Base-by-base conservation (phyloP, 805 yeast genomes). In the Citeromyces matritensis region DNA sequence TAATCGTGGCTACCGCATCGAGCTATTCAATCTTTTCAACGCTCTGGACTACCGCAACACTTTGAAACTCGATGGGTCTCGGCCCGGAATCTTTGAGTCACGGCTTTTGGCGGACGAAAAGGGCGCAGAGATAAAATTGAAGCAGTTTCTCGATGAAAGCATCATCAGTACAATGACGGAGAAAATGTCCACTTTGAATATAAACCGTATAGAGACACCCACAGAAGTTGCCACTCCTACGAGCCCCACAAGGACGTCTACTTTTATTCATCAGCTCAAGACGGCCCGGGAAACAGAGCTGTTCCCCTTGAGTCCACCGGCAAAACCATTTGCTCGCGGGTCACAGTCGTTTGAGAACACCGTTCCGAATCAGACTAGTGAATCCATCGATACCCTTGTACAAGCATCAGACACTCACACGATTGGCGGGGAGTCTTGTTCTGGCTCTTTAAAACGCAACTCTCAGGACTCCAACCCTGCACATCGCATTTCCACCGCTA, bases 1-100 rank as follows among this genome's bases (percentile, higher is more conserved):
- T 13, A 45, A 42, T 30, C 31, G 70, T 51, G 55, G 63, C 40
- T 69, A 65, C 39, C 45, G 79, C 36, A 58, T 61, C 11, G 76
- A 72, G 29, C 43, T 71, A 9, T 71, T 71, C 49, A 70, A 72
- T 45, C 46, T 71, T 31, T 55, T 67, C 39, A 69, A 69, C 42
- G 76, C 75, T 6, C 63, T 66, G 26, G 60, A 56, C 35, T 62
- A 61, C 36, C 54, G 55, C 15, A 68, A 68, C 38, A 43, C 43
- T 6, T 43, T 71, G 36, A 65, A 65, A 39, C 64, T 71, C 25
- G 78, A 71, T 44, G 77, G 73, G 28, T 68, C 76, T 3, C 47
- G 65, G 33, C 78, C 79, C 1, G 77, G 78, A 1, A 67, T 71
- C 34, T 68, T 71, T 48, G 79, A 71, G 48, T 58, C 68, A 13